These are phyloP conservation scores for Trichoderma arundinaceum DNA, from an alignment of 2,329 filamentous ascomycete genomes.

Conservation along the genomic window DNA sequence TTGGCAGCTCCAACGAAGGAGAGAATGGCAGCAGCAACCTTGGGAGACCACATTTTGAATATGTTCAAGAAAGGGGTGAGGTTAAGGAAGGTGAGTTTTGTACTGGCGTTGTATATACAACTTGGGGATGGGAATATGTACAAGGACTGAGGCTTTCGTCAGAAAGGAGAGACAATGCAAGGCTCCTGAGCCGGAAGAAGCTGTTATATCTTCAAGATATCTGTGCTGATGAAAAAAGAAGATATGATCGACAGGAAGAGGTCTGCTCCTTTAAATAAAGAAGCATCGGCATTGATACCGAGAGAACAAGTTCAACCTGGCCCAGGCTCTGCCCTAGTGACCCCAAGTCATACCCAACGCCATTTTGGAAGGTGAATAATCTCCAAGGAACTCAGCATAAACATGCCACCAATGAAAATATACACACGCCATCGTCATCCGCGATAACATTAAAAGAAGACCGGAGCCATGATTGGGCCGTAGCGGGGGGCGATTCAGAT, in stretches of 20 bases:
- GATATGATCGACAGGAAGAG: constrained; percentile 6
- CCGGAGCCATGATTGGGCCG: constrained; percentile 21
- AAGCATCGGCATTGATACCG: not conserved
- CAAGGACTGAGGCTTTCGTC: constrained; percentile 10
- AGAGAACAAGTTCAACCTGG: not conserved
- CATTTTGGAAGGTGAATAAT: constrained; percentile 31
- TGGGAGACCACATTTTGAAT: constrained; percentile 27
- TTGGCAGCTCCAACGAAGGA: constrained; percentile 42
- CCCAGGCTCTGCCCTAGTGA: constrained; percentile 6
- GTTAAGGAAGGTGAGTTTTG: constrained; percentile 14
- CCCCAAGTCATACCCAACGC: constrained; percentile 30
- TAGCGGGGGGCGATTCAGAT: constrained; percentile 15
- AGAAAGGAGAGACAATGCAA: constrained; percentile 25
- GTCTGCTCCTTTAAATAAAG: constrained; percentile 26
- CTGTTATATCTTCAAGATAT: constrained; percentile 30
- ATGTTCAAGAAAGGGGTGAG: not conserved
- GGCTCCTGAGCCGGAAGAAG: constrained; percentile 30
- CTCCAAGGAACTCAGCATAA: constrained; percentile 5
- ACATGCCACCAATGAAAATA: constrained; percentile 24
- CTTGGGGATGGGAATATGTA: constrained; percentile 24
- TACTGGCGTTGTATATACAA: constrained; percentile 24
- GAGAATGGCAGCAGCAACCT: constrained; percentile 37
- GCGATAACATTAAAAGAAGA: constrained; percentile 15
- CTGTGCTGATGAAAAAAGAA: constrained; percentile 15
- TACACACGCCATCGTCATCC: constrained; percentile 26